Conservation (phyloP, 192 early-diverging fungal genomes). For the Allomyces arbusculus region DNA sequence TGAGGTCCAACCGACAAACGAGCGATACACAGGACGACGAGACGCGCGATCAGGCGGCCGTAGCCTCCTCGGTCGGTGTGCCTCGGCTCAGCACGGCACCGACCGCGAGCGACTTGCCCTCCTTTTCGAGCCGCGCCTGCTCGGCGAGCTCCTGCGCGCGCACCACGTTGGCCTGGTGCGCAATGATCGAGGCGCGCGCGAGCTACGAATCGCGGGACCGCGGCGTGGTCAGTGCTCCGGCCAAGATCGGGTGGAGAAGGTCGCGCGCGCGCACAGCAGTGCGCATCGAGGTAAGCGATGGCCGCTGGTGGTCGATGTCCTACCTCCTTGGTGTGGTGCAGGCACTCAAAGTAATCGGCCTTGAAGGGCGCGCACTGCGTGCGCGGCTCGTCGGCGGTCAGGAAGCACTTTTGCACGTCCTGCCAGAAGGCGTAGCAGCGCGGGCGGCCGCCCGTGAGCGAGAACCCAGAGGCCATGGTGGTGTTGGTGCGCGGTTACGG, state of each 20-base stretch:
- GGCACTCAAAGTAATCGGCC: conserved; percentile 41
- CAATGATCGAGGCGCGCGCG: not conserved
- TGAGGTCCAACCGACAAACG: too few species aligned
- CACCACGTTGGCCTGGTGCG: not conserved
- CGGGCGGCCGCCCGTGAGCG: conserved; percentile 27
- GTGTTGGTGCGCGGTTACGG: too few species aligned
- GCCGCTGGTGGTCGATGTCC: too few species aligned
- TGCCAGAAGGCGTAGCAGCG: conserved; percentile 42
- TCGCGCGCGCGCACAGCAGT: too few species aligned
- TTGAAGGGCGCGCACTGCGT: conserved; percentile 17
- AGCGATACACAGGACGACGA: too few species aligned
- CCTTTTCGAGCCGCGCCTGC: not conserved
- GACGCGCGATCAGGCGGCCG: too few species aligned
- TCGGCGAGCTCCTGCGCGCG: not conserved
- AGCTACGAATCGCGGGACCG: not conserved
- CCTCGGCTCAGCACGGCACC: not conserved
- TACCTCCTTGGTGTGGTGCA: conserved; percentile 37
- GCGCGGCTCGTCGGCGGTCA: conserved; percentile 17
- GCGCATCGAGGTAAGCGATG: too few species aligned
- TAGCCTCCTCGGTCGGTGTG: not conserved
- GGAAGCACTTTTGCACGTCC: conserved; percentile 33
- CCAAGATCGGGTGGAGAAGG: too few species aligned
- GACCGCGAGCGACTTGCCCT: not conserved
- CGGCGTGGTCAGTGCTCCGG: too few species aligned
- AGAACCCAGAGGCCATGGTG: conserved; percentile 27